Percentiles rank a stretch among this genome's conserved stretches.
Conservation (phyloP, 768 basidiomycete species). For the Suillus plorans region DNA sequence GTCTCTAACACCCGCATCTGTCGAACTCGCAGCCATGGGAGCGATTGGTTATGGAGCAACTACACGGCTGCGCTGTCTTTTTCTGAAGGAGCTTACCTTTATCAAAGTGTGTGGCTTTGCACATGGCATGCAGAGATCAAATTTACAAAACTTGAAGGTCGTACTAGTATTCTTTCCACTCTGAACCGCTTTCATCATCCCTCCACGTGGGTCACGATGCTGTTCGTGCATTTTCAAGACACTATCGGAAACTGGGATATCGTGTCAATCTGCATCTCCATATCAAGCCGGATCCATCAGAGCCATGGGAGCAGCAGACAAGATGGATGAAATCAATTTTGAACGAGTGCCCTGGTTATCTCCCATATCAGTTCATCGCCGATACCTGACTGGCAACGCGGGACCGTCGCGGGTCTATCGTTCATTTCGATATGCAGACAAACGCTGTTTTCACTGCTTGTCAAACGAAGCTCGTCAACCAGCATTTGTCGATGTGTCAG, state of each 20-base stretch:
- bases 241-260: not conserved
- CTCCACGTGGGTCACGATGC: not conserved
- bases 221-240: not conserved
- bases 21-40: not conserved
- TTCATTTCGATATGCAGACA: not conserved
- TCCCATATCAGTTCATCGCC: conserved; percentile 9
- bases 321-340: not conserved
- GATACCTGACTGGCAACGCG: not conserved
- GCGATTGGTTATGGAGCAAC: not conserved
- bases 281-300: conserved; percentile 5
- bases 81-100: conserved; percentile 9
- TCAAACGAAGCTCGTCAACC: conserved; percentile 17
- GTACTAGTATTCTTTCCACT: not conserved
- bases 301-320: conserved; percentile 23
- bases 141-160: conserved; percentile 7
- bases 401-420: too few species aligned
- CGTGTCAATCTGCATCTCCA: not conserved
- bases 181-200: not conserved
- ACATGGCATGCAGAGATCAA: not conserved
- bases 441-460: not conserved
- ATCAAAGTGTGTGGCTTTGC: not conserved
- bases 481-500: conserved; percentile 15
- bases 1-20: too few species aligned
- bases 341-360: not conserved
- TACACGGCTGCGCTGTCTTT: not conserved